These are phyloP conservation scores for Gnaphalium uliginosum DNA, from an alignment of 129 eudicot species.

Conservation along the genomic window DNA sequence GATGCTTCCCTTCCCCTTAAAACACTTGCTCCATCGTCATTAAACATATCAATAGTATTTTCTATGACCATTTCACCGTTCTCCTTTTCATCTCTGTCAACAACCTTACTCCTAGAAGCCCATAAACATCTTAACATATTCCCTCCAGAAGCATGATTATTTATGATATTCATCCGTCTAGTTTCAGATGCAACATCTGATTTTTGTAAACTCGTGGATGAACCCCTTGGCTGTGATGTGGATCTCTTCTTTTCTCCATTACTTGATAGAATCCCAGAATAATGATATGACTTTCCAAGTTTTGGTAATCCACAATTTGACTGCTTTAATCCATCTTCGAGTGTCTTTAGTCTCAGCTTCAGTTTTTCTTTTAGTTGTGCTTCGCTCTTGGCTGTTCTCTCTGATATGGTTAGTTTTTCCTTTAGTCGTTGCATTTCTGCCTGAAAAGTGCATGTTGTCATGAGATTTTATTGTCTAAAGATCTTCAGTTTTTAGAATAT, in stretches of 20 bases:
- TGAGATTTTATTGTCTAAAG: background rate
- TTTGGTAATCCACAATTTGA: conserved; percentile 53
- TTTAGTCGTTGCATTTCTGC: conserved; percentile 83
- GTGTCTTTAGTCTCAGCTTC: conserved; percentile 77
- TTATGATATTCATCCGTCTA: conserved; percentile 32
- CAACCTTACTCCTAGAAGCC: conserved; percentile 65
- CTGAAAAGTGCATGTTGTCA: conserved; percentile 34
- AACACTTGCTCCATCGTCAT: conserved; percentile 27
- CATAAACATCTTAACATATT: conserved; percentile 56
- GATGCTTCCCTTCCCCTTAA: conserved; percentile 23
- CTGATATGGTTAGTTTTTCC: conserved; percentile 71
- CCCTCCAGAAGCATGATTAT: conserved; percentile 40
- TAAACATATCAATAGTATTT: conserved; percentile 29
- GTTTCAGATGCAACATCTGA: conserved; percentile 33
- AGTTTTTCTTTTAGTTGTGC: conserved; percentile 89
- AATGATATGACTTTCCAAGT: conserved; percentile 43
- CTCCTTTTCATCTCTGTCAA: conserved; percentile 54
- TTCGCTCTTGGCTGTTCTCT: conserved; percentile 87
- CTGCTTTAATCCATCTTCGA: conserved; percentile 83
- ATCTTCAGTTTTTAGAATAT: background rate
- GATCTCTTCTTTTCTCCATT: conserved; percentile 63
- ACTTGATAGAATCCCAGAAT: conserved; percentile 57
- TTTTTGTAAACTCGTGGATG: conserved; percentile 46
- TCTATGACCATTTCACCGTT: conserved; percentile 40
- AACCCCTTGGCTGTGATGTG: conserved; percentile 74